A percentile compares a stretch with the other conserved stretches of the same genome.
Conservation (phyloP, 2,329 filamentous ascomycete species). For the Huntiella moniliformis region DNA sequence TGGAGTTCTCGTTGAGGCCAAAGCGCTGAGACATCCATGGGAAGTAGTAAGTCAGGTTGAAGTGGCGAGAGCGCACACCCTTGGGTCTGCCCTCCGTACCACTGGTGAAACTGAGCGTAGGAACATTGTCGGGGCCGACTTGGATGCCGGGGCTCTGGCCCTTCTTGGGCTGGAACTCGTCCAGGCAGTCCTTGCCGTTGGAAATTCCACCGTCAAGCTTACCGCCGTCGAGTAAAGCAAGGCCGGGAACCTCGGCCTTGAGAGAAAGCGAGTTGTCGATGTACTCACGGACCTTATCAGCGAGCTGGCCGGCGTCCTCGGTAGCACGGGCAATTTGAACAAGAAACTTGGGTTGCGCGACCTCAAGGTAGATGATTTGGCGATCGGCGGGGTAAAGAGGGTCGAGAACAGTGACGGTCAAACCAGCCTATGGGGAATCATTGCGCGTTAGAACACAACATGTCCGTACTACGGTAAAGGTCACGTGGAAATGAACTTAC, state of each 20-base stretch:
- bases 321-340: conserved; percentile 56
- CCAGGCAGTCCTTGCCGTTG: conserved; percentile 49
- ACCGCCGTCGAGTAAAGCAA: conserved; percentile 55
- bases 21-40: conserved; percentile 86
- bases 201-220: conserved; percentile 47
- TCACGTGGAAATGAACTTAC: conserved; percentile 13
- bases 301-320: conserved; percentile 34
- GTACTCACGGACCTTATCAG: conserved; percentile 36
- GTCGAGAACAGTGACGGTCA: conserved; percentile 51
- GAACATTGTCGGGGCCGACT: conserved; percentile 70
- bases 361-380: conserved; percentile 48
- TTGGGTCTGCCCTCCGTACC: conserved; percentile 68
- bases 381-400: conserved; percentile 53
- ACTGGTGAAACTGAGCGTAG: conserved; percentile 56
- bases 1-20: conserved; percentile 48
- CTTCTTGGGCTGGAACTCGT: conserved; percentile 29
- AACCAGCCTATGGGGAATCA: conserved; percentile 33
- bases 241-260: conserved; percentile 53
- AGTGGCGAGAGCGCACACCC: conserved; percentile 76
- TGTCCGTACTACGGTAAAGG: not conserved
- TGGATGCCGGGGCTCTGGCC: conserved; percentile 46
- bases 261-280: conserved; percentile 55
- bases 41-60: conserved; percentile 69
- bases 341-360: conserved; percentile 53
- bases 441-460: conserved; percentile 16